Percentiles rank a stretch among this genome's conserved stretches.
phyloP scores from a whole-genome alignment of 208 protist genomes.

The Acanthamoeba sp. region DNA sequence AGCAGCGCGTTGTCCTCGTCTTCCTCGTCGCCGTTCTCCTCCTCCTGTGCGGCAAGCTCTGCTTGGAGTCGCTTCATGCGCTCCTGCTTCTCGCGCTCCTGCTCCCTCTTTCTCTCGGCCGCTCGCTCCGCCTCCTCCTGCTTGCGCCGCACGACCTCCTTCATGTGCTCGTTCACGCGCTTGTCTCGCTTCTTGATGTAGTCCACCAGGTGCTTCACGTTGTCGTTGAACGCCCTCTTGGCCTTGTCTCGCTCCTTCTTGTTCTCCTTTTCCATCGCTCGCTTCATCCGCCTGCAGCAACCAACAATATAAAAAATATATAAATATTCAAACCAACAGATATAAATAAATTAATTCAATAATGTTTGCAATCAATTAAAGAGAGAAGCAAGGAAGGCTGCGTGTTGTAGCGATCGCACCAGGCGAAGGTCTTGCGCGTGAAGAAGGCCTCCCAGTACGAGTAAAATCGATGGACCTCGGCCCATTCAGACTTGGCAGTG shows the following conservation, averaged over 20 bases:
- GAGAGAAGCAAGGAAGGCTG: background rate
- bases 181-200: slow-evolving; percentile 82
- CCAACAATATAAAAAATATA: background rate
- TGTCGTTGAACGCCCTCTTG: slow-evolving; percentile 79
- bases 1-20: background rate
- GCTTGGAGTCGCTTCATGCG: slow-evolving; percentile 47
- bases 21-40: background rate
- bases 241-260: slow-evolving; percentile 80
- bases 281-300: slow-evolving; percentile 79
- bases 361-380: background rate
- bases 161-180: slow-evolving; percentile 76
- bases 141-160: slow-evolving; percentile 57
- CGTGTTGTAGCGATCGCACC: slow-evolving; percentile 77
- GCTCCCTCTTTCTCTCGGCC: slow-evolving; percentile 41
- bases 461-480: slow-evolving; percentile 82
- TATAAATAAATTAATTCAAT: background rate
- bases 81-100: slow-evolving; percentile 73
- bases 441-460: slow-evolving; percentile 81
- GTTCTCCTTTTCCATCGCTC: slow-evolving; percentile 89
- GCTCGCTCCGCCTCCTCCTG: slow-evolving; percentile 49
- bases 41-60: background rate
- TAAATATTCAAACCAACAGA: slow-evolving; percentile 11
- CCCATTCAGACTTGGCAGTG: background rate
- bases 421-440: slow-evolving; percentile 80
- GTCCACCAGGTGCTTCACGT: slow-evolving; percentile 81